Conservation (phyloP, 2,329 filamentous ascomycete species). For the Diaporthe sp. region DNA sequence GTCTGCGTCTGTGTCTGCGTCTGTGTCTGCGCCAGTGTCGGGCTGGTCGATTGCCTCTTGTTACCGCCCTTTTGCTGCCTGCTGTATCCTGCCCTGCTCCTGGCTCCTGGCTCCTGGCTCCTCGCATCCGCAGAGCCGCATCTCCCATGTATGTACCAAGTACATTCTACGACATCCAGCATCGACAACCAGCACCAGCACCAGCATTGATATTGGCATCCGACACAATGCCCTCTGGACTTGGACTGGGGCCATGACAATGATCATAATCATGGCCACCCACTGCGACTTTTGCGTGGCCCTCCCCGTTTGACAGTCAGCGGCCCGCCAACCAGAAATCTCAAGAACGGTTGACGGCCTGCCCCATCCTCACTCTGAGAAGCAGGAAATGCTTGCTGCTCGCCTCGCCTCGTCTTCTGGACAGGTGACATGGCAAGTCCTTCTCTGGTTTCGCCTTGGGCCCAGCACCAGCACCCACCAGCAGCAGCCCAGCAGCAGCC, state of each 20-base stretch:
- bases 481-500: neutral
- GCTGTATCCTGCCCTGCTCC: neutral
- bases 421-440: too few relatives aligned
- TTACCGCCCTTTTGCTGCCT: neutral
- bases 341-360: neutral
- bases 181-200: neutral
- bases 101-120: neutral
- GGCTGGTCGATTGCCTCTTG: neutral
- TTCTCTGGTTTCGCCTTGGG: neutral
- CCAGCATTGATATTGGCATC: neutral
- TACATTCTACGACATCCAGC: constrained; percentile 4
- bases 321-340: neutral
- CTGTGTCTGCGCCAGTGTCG: neutral
- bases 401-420: neutral
- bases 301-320: neutral
- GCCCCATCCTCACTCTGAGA: neutral
- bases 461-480: neutral
- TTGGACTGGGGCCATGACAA: neutral
- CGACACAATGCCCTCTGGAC: neutral
- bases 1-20: neutral
- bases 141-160: constrained; percentile 25
- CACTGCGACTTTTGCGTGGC: neutral
- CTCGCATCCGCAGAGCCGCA: constrained; percentile 28
- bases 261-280: neutral
- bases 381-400: neutral